Conservation (phyloP, 140 eudicot genomes). For the Erigeron philadelphicus region DNA sequence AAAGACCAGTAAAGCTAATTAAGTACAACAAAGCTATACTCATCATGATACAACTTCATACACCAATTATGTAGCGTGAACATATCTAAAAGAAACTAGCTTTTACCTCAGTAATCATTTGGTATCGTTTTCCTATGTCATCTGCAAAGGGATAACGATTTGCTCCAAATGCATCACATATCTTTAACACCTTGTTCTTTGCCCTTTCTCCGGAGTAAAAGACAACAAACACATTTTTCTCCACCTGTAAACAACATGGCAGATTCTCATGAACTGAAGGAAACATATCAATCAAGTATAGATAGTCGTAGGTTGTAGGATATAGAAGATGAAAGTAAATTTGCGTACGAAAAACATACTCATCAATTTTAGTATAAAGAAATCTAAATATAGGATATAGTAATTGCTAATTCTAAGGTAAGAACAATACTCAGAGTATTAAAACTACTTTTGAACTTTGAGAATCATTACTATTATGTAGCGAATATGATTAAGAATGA, state of each 20-base stretch:
- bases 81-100: conserved; percentile 6
- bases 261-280: conserved; percentile 21
- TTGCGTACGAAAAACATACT: neutral
- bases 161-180: conserved; percentile 93
- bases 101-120: conserved; percentile 62
- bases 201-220: conserved; percentile 90
- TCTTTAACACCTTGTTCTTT: conserved; percentile 70
- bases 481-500: conserved; percentile 6
- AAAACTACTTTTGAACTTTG: neutral
- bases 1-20: conserved; percentile 1
- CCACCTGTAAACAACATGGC: conserved; percentile 47
- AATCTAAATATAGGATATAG: neutral
- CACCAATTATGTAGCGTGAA: conserved; percentile 4
- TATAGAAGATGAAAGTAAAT: conserved; percentile 6
- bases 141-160: conserved; percentile 85
- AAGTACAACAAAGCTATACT: conserved; percentile 15
- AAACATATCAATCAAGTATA: conserved; percentile 5
- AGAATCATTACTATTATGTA: neutral
- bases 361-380: conserved; percentile 7
- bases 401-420: neutral
- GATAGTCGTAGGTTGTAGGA: neutral
- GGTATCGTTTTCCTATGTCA: conserved; percentile 60
- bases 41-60: conserved; percentile 3
- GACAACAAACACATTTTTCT: conserved; percentile 69
- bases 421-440: neutral